A percentile compares a stretch with the other conserved stretches of the same genome.
Conservation (phyloP, 805 yeast species). For the Debaryomyces prosopidis region DNA sequence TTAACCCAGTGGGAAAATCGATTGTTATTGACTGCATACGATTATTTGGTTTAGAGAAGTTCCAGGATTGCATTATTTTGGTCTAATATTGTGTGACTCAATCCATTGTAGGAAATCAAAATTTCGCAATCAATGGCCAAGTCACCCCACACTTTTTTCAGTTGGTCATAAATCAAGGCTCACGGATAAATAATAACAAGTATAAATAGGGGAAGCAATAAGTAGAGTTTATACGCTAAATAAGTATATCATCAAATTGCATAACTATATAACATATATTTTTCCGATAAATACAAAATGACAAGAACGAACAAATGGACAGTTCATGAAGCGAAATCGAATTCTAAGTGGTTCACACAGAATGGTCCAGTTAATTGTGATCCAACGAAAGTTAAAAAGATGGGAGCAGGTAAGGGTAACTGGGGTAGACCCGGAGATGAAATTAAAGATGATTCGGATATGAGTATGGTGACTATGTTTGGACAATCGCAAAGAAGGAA, state of each 20-base stretch:
- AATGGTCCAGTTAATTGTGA: constrained; percentile 66
- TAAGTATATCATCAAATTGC: too few relatives aligned
- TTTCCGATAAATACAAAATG: constrained; percentile 37
- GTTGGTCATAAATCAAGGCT: not conserved
- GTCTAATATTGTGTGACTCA: constrained; percentile 1
- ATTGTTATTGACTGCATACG: constrained; percentile 44
- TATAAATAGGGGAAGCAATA: too few relatives aligned
- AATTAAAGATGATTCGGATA: constrained; percentile 49
- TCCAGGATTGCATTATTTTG: constrained; percentile 23
- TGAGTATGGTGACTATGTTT: constrained; percentile 8
- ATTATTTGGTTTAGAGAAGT: constrained; percentile 41
- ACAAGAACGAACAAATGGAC: constrained; percentile 82
- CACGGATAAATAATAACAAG: too few relatives aligned
- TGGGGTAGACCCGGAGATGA: constrained; percentile 90
- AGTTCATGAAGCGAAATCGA: constrained; percentile 54
- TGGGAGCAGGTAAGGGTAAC: constrained; percentile 83
- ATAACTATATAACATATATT: too few relatives aligned
- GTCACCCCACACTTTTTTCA: not conserved
- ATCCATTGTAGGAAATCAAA: not conserved
- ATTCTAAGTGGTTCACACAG: constrained; percentile 77
- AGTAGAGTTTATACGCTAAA: too few relatives aligned
- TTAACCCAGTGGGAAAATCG: constrained; percentile 20
- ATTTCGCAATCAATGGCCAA: not conserved
- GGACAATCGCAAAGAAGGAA: constrained; percentile 35
- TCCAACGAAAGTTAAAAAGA: constrained; percentile 77